phyloP scores from a whole-genome alignment of 495 filamentous ascomycete genomes.

The Penicillium pancosmium region DNA sequence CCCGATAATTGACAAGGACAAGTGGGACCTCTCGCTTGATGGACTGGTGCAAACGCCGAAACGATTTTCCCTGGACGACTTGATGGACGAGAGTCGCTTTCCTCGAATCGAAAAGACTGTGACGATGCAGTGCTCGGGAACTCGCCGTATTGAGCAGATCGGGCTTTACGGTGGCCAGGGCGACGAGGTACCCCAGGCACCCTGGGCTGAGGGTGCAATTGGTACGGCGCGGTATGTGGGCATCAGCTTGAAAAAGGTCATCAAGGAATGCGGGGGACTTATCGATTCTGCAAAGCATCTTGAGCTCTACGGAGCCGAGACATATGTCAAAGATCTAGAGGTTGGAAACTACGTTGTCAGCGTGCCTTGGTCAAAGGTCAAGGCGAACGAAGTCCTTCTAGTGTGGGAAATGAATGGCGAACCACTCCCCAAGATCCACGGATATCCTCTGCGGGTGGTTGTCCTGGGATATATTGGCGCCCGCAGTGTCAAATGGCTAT shows the following conservation, averaged over 20 bases:
- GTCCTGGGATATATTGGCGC: conserved; percentile 63
- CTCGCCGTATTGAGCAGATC: conserved; percentile 69
- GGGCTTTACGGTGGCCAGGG: conserved; percentile 63
- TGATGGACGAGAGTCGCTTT: conserved; percentile 58
- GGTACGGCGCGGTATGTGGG: conserved; percentile 65
- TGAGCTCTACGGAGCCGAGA: conserved; percentile 67
- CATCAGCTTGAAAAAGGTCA: conserved; percentile 64
- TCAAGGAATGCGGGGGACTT: conserved; percentile 67
- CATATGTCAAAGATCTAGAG: conserved; percentile 66
- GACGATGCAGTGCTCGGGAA: conserved; percentile 71
- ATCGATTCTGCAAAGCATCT: conserved; percentile 57
- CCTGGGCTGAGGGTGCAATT: conserved; percentile 69
- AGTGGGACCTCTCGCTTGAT: conserved; percentile 54
- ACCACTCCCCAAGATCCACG: conserved; percentile 66
- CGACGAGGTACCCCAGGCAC: conserved; percentile 69
- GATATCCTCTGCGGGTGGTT: conserved; percentile 62
- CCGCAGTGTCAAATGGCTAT: conserved; percentile 48
- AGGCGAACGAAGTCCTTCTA: conserved; percentile 65
- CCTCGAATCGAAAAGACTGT: conserved; percentile 56
- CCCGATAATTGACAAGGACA: conserved; percentile 58
- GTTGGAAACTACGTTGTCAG: conserved; percentile 65
- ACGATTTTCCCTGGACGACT: conserved; percentile 54
- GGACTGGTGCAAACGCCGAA: conserved; percentile 60
- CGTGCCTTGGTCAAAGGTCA: conserved; percentile 67
- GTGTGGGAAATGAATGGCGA: conserved; percentile 74